phyloP scores from a whole-genome alignment of 306 rosid genomes.

The Begonia peltatifolia region DNA sequence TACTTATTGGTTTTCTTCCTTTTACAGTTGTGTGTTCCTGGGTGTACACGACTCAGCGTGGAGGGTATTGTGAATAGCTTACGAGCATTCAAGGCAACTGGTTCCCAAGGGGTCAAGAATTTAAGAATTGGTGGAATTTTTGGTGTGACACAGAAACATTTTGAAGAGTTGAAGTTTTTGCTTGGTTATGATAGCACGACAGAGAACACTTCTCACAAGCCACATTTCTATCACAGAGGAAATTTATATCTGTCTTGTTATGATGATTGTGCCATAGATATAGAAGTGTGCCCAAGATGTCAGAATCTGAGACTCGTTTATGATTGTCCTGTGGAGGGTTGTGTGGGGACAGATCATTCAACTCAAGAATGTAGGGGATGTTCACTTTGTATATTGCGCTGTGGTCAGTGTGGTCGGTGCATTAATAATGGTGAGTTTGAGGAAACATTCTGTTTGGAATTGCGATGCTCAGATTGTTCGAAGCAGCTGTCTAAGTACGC shows the following conservation, averaged over 20 bases:
- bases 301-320: constrained; percentile 69
- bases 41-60: constrained; percentile 50
- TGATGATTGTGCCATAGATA: constrained; percentile 58
- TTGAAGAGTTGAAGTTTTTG: constrained; percentile 42
- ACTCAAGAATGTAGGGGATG: constrained; percentile 63
- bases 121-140: constrained; percentile 49
- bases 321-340: constrained; percentile 68
- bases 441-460: constrained; percentile 78
- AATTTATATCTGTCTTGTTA: constrained; percentile 48
- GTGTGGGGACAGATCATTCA: constrained; percentile 36
- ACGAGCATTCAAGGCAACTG: constrained; percentile 28
- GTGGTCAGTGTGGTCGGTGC: constrained; percentile 74
- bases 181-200: constrained; percentile 27
- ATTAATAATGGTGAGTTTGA: constrained; percentile 64
- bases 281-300: constrained; percentile 75
- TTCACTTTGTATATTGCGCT: constrained; percentile 63
- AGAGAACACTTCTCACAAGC: constrained; percentile 35
- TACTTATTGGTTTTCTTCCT: background rate
- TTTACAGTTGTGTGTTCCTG: constrained; percentile 48
- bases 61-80: constrained; percentile 39
- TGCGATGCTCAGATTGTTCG: constrained; percentile 57
- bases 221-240: constrained; percentile 50
- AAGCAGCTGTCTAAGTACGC: constrained; percentile 20
- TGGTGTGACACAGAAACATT: constrained; percentile 40
- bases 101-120: constrained; percentile 32